Percentiles rank a stretch among this genome's conserved stretches.
phyloP scores from a whole-genome alignment of 2,329 filamentous ascomycete genomes.

The Coniochaeta sp. region DNA sequence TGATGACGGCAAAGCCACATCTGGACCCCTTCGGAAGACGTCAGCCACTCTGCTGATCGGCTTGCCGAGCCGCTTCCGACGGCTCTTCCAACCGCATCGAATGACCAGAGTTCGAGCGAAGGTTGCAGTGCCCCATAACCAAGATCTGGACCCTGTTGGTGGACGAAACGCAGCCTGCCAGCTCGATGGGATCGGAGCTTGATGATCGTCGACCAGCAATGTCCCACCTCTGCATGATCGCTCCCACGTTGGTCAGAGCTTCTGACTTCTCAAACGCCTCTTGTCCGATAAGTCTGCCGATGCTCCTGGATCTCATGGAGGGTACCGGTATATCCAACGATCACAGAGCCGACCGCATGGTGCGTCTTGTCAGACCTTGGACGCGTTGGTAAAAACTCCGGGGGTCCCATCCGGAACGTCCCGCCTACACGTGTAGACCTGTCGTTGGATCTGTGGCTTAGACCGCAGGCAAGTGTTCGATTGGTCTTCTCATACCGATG shows the following conservation, averaged over 20 bases:
- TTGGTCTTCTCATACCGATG: too few species aligned
- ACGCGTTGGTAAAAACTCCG: too few species aligned
- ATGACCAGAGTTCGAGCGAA: neutral
- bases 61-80: neutral
- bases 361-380: too few species aligned
- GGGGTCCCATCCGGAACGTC: too few species aligned
- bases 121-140: too few species aligned
- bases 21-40: neutral
- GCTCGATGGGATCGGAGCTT: neutral
- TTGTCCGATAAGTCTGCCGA: neutral
- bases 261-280: neutral
- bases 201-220: neutral
- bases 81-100: neutral
- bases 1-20: constrained; percentile 1
- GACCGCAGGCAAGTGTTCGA: too few species aligned
- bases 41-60: neutral
- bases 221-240: neutral
- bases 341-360: too few species aligned
- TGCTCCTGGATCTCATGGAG: neutral
- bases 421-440: too few species aligned
- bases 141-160: too few species aligned
- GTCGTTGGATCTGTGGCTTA: too few species aligned
- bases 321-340: neutral
- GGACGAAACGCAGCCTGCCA: too few species aligned
- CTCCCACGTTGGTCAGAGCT: constrained; percentile 1